Conservation (phyloP, 176 grass and related monocot species). For the Musa schizocarpa region DNA sequence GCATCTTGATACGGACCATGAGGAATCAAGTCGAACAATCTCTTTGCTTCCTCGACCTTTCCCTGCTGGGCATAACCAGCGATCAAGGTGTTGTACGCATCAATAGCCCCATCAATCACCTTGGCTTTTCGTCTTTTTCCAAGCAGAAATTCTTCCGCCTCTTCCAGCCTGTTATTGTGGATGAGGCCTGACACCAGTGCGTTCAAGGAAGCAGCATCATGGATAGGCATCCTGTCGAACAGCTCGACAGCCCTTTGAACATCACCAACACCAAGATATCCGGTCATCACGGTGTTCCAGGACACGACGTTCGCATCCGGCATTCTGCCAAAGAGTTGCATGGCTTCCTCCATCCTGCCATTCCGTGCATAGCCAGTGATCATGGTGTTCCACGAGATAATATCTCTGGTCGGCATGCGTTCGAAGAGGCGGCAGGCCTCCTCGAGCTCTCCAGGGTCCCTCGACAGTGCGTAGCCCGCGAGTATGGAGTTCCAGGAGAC, state of each 20-base stretch:
- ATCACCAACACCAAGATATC: conserved; percentile 36
- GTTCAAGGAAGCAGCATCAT: conserved; percentile 33
- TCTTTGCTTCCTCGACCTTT: conserved; percentile 33
- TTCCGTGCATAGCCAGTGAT: conserved; percentile 33
- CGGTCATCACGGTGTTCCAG: conserved; percentile 61
- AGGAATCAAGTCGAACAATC: conserved; percentile 60
- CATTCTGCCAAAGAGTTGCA: conserved; percentile 43
- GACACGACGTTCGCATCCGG: conserved; percentile 29
- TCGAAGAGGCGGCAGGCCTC: conserved; percentile 45
- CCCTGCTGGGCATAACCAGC: conserved; percentile 52
- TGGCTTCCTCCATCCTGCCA: conserved; percentile 37
- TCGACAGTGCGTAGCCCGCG: conserved; percentile 26
- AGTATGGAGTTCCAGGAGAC: conserved; percentile 64
- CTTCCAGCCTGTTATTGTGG: conserved; percentile 29
- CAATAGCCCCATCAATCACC: conserved; percentile 32
- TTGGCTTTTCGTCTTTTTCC: conserved; percentile 8
- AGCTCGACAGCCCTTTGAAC: conserved; percentile 30
- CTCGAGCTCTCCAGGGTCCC: conserved; percentile 23
- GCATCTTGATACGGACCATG: conserved; percentile 5
- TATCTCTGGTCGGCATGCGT: conserved; percentile 41
- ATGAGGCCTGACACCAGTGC: conserved; percentile 36
- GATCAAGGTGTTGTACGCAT: conserved; percentile 61
- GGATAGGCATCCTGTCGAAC: conserved; percentile 44
- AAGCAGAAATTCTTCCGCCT: conserved; percentile 40
- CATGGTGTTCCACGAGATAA: conserved; percentile 59